Evolutionary conservation across 441 rosid species (phyloP).

Genomic region (Kokia cookei): DNA sequence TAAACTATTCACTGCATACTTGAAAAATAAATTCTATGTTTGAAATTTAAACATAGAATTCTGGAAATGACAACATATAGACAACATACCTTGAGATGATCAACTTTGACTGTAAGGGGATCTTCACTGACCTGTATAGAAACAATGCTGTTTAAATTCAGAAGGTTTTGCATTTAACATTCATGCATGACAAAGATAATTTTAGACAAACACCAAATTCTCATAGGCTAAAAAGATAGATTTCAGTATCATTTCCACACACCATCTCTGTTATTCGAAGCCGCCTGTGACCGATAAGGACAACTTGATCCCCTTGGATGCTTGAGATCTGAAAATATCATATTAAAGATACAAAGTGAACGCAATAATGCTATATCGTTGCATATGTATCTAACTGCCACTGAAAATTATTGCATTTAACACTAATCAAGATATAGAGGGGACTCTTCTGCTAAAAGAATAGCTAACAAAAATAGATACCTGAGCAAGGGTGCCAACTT

Average conservation of each 20-base stretch:
- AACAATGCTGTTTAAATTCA: constrained; percentile 9
- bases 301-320: constrained; percentile 90
- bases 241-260: constrained; percentile 12
- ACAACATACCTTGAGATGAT: constrained; percentile 79
- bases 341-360: constrained; percentile 1
- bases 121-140: constrained; percentile 75
- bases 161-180: constrained; percentile 9
- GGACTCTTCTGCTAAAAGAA: background rate
- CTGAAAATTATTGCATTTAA: background rate
- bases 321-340: constrained; percentile 66
- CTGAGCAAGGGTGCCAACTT: constrained; percentile 99
- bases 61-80: constrained; percentile 8
- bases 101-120: constrained; percentile 95
- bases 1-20: constrained; percentile 8
- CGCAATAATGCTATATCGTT: background rate
- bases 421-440: background rate
- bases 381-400: background rate
- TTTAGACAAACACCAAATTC: background rate
- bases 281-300: constrained; percentile 91
- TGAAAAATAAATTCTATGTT: background rate
- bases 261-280: constrained; percentile 95
- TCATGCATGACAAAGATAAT: background rate
- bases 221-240: background rate
- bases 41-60: constrained; percentile 1
- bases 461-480: constrained; percentile 30